Base-by-base conservation (phyloP, 2,329 filamentous ascomycete genomes). In the Scedosporium dehoogii region DNA sequence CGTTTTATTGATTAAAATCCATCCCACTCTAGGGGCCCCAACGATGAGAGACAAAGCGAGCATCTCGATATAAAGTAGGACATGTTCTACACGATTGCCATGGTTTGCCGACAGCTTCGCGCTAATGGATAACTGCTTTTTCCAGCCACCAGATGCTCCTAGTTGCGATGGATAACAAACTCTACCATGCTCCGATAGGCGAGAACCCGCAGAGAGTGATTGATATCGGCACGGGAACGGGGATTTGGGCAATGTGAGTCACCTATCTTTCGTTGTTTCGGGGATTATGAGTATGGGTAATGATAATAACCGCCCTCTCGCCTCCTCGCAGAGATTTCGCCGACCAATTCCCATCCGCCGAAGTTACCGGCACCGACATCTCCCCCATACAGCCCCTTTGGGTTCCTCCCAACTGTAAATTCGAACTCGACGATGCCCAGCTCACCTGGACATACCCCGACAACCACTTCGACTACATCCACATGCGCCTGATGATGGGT, bases 401-500 rank as follows among this genome's bases (percentile, higher is more conserved):
- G 73, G 78, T 86, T 0, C 71, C 73, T 0, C 73, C 74, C 3
- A 75, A 76, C 10, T 55, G 73, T 3, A 66, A 68, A 4, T 75
- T 76, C 56, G 68, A 74, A 14, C 70, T 76, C 61, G 75, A 72
- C 57, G 74, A 72, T 63, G 70, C 61, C 64, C 69, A 63, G 53
- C 69, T 58, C 38, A 67, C 70, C 0, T 86, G 84, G 84, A 74
- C 82, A 0, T 69, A 68, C 27, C 67, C 69, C 6, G 67, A 71
- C 3, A 68, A 77, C 48, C 68, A 78, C 66, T 79, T 86, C 67
- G 84, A 87, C 71, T 81, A 81, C 63, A 79, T 88, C 62, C 85
- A 87, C 70, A 79, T 82, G 2, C 78, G 81, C 6, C 69, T 83
- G 66, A 77, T 89, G 72, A 75, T 77, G 1, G 86, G 85, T 21